Evolutionary conservation across 257 asterid genomes (phyloP).

Genomic region (Salvia miltiorrhiza): DNA sequence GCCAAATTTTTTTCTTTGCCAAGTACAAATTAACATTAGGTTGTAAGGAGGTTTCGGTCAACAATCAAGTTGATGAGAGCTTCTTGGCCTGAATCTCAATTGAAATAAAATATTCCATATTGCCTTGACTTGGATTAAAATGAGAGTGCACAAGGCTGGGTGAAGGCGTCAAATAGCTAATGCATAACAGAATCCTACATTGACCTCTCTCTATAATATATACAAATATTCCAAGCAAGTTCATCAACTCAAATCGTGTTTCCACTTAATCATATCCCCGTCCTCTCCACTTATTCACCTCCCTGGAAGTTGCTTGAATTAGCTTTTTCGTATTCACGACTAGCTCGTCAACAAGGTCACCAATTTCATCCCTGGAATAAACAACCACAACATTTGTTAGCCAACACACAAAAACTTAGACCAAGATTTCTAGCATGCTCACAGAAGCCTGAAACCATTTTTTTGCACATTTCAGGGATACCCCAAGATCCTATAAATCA

Average conservation of each 20-base stretch:
- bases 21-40: no score
- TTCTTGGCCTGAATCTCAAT: no score
- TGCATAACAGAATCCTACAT: neutral
- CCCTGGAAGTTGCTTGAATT: slow-evolving; percentile 37
- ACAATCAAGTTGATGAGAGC: no score
- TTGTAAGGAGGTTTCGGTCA: no score
- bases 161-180: no score
- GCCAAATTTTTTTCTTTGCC: no score
- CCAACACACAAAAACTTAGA: neutral
- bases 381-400: slow-evolving; percentile 8
- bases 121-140: no score
- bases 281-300: slow-evolving; percentile 51
- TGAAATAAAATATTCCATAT: no score
- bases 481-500: neutral
- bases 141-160: no score
- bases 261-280: neutral
- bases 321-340: slow-evolving; percentile 41
- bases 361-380: slow-evolving; percentile 42
- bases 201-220: neutral
- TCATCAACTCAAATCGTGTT: neutral
- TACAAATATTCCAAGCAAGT: neutral
- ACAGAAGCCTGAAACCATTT: neutral
- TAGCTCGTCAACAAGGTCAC: slow-evolving; percentile 45
- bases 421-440: slow-evolving; percentile 2
- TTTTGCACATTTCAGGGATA: slow-evolving; percentile 1